Percentiles rank a stretch among this genome's conserved stretches.
These are phyloP conservation scores for Wallacemonas sp. DNA, from an alignment of 208 protist species.

Conservation along the genomic window DNA sequence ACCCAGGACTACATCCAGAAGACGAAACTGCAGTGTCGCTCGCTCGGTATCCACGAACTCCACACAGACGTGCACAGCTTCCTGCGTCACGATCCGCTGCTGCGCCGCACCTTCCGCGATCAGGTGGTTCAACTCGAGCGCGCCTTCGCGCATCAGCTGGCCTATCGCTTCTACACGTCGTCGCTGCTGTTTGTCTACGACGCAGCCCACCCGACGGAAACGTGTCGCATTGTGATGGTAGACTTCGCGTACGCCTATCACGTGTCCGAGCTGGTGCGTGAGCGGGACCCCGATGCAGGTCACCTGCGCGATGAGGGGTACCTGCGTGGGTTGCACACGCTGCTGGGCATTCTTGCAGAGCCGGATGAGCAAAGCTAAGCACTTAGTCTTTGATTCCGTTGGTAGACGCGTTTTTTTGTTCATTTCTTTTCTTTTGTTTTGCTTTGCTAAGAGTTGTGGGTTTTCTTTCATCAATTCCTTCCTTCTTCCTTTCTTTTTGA, in stretches of 20 bases:
- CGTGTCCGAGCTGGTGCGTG: constrained; percentile 54
- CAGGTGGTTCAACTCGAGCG: constrained; percentile 56
- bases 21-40: constrained; percentile 63
- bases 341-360: constrained; percentile 43
- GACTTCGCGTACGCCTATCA: constrained; percentile 92
- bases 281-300: constrained; percentile 57
- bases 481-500: too few relatives aligned
- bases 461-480: too few relatives aligned
- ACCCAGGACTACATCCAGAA: constrained; percentile 47
- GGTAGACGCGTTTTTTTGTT: too few relatives aligned
- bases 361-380: too few relatives aligned
- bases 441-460: too few relatives aligned
- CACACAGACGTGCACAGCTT: constrained; percentile 53
- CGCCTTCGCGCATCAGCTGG: constrained; percentile 59
- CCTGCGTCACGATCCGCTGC: constrained; percentile 20
- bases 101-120: constrained; percentile 37
- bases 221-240: constrained; percentile 82
- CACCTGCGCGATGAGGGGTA: constrained; percentile 76
- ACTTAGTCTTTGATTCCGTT: too few relatives aligned
- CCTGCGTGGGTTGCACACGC: constrained; percentile 69
- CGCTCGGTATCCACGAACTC: constrained; percentile 47
- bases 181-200: constrained; percentile 90
- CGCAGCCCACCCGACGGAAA: constrained; percentile 53
- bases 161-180: constrained; percentile 86
- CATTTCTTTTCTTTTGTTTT: too few relatives aligned